Evolutionary conservation across 345 rosid genomes (phyloP).

Genomic region (Nephelium lappaceum): DNA sequence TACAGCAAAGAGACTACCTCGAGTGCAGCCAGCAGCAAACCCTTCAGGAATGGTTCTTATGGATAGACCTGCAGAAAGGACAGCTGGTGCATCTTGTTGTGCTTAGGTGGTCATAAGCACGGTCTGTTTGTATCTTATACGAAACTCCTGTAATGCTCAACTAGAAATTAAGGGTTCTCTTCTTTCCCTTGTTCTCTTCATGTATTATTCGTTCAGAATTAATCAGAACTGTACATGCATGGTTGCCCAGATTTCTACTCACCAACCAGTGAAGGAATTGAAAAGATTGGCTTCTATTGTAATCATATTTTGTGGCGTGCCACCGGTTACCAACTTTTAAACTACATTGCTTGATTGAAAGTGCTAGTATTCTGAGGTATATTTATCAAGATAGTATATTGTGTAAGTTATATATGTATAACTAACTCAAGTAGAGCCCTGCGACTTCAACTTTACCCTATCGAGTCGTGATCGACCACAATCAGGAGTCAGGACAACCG

Average conservation of each 20-base stretch:
- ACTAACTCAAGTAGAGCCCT: too few species aligned
- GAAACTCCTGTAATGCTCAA: conserved; percentile 27
- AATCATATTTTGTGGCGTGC: conserved; percentile 12
- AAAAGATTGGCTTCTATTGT: conserved; percentile 30
- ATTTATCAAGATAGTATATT: too few species aligned
- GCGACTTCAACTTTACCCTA: too few species aligned
- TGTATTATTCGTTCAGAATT: conserved; percentile 20
- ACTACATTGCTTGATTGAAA: neutral
- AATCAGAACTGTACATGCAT: conserved; percentile 31
- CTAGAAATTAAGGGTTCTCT: conserved; percentile 11
- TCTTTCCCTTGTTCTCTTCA: conserved; percentile 6
- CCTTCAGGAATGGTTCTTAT: conserved; percentile 89
- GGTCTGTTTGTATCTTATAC: conserved; percentile 29
- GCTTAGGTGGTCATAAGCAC: conserved; percentile 34
- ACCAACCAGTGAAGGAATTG: conserved; percentile 22
- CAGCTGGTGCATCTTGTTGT: conserved; percentile 80
- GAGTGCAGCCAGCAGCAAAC: conserved; percentile 83
- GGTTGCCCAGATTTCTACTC: conserved; percentile 4
- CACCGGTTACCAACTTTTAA: neutral
- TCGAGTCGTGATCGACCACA: neutral
- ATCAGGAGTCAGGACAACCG: too few species aligned
- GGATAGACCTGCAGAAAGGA: conserved; percentile 73
- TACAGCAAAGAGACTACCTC: conserved; percentile 82
- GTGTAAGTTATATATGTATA: too few species aligned
- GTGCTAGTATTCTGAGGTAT: neutral